A percentile compares a stretch with the other conserved stretches of the same genome.
Evolutionary conservation across 176 grass and related monocot species (phyloP).

Genomic region (Triticum timopheevii): DNA sequence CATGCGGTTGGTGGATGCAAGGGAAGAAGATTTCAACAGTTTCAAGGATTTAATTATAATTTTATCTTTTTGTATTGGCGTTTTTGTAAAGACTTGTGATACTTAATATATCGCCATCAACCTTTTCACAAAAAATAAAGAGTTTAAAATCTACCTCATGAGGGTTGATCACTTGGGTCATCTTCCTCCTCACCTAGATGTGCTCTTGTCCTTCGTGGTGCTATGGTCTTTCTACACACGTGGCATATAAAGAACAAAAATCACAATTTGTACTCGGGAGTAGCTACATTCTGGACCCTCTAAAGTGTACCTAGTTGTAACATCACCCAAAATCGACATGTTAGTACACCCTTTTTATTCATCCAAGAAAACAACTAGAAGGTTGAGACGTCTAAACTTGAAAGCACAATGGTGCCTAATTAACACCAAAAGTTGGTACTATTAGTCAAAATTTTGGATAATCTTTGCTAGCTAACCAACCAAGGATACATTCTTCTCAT

Average conservation of each 20-base stretch:
- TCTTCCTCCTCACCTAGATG: too few species aligned
- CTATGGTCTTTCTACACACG: too few species aligned
- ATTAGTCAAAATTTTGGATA: not conserved
- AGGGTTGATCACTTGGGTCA: too few species aligned
- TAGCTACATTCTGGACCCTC: not conserved
- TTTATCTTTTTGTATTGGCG: too few species aligned
- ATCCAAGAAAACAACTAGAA: not conserved
- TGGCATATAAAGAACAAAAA: not conserved
- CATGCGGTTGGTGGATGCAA: too few species aligned
- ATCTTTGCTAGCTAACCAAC: not conserved
- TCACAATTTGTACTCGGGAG: not conserved
- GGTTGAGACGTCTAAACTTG: not conserved
- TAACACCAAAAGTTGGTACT: not conserved
- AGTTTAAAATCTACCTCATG: too few species aligned
- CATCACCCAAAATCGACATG: not conserved
- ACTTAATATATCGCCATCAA: too few species aligned
- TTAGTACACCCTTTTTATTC: not conserved
- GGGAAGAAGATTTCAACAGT: too few species aligned
- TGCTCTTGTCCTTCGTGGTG: too few species aligned
- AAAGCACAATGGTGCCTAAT: slow-evolving; percentile 9
- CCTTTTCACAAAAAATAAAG: too few species aligned
- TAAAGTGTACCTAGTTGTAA: not conserved
- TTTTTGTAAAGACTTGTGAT: too few species aligned
- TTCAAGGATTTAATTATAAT: too few species aligned
- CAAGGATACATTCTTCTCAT: not conserved